Evolutionary conservation across 768 basidiomycete genomes (phyloP).

Genomic region (Amanita rimosa): DNA sequence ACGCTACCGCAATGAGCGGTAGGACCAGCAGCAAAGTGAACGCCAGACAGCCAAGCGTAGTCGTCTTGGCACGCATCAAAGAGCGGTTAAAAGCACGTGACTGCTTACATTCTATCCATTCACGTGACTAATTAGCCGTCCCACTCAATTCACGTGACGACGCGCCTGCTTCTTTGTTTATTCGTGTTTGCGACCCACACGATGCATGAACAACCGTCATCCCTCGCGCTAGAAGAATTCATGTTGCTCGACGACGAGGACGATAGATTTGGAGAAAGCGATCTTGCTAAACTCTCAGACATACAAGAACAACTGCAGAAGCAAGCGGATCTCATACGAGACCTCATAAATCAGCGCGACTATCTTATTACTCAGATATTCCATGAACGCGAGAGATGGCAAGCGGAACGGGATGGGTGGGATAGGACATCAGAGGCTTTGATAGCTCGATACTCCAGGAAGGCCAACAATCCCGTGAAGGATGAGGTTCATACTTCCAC

Average conservation of each 20-base stretch:
- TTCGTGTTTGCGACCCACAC: slow-evolving; percentile 1
- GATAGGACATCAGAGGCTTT: slow-evolving; percentile 58
- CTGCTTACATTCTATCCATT: too few relatives aligned
- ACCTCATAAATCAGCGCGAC: slow-evolving; percentile 46
- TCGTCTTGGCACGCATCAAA: slow-evolving; percentile 18
- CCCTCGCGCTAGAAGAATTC: slow-evolving; percentile 6
- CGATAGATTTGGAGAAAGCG: neutral
- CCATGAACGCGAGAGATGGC: slow-evolving; percentile 51
- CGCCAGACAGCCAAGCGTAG: slow-evolving; percentile 35
- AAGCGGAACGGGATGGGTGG: slow-evolving; percentile 55
- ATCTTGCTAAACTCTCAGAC: neutral
- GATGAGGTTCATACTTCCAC: slow-evolving; percentile 29
- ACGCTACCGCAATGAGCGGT: slow-evolving; percentile 45
- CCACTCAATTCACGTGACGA: neutral
- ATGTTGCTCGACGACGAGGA: slow-evolving; percentile 6
- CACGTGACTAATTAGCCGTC: neutral
- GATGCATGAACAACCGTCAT: neutral
- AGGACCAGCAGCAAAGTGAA: slow-evolving; percentile 49
- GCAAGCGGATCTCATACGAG: slow-evolving; percentile 54
- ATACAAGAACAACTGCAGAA: slow-evolving; percentile 27
- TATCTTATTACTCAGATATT: slow-evolving; percentile 38
- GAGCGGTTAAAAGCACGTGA: too few relatives aligned
- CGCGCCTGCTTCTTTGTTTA: slow-evolving; percentile 3
- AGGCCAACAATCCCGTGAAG: slow-evolving; percentile 18
- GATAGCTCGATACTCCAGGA: slow-evolving; percentile 34